Conservation (phyloP, 2,329 filamentous ascomycete genomes). For the Scolecobasidium constrictum region DNA sequence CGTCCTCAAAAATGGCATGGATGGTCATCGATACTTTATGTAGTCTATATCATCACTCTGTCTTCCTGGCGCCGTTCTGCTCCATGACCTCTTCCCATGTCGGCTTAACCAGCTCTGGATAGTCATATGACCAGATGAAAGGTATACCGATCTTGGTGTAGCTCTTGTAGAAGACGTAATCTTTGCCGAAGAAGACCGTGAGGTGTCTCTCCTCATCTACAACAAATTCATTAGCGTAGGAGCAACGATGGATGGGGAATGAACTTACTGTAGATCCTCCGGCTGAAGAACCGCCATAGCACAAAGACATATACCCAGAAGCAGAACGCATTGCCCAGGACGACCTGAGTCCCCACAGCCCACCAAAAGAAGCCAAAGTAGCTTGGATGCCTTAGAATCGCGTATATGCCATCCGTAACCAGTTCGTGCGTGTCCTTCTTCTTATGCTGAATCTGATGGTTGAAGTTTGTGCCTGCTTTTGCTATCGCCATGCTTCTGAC, state of each 20-base stretch:
- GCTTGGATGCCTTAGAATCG: slow-evolving; percentile 66
- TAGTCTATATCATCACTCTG: too few species aligned
- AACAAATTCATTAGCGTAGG: slow-evolving; percentile 7
- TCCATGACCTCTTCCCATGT: too few species aligned
- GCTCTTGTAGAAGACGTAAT: slow-evolving; percentile 65
- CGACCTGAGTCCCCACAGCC: slow-evolving; percentile 86
- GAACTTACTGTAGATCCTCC: slow-evolving; percentile 54
- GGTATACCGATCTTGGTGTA: slow-evolving; percentile 71
- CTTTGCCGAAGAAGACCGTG: slow-evolving; percentile 69
- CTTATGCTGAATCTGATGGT: slow-evolving; percentile 64
- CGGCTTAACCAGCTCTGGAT: not conserved
- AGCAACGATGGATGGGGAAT: not conserved
- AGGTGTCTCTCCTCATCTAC: slow-evolving; percentile 68
- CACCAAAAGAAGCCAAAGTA: slow-evolving; percentile 99
- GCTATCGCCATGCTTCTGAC: slow-evolving; percentile 78
- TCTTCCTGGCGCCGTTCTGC: too few species aligned
- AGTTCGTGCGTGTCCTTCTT: slow-evolving; percentile 63
- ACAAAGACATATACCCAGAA: slow-evolving; percentile 62
- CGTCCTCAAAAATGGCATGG: too few species aligned
- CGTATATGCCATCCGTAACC: slow-evolving; percentile 77
- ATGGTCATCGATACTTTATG: too few species aligned
- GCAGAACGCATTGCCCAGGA: slow-evolving; percentile 76
- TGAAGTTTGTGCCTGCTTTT: slow-evolving; percentile 83
- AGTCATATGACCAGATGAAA: slow-evolving; percentile 41
- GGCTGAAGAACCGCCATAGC: slow-evolving; percentile 76